These are phyloP conservation scores for Tulasnella sp. DNA, from an alignment of 768 basidiomycete species.

Conservation along the genomic window DNA sequence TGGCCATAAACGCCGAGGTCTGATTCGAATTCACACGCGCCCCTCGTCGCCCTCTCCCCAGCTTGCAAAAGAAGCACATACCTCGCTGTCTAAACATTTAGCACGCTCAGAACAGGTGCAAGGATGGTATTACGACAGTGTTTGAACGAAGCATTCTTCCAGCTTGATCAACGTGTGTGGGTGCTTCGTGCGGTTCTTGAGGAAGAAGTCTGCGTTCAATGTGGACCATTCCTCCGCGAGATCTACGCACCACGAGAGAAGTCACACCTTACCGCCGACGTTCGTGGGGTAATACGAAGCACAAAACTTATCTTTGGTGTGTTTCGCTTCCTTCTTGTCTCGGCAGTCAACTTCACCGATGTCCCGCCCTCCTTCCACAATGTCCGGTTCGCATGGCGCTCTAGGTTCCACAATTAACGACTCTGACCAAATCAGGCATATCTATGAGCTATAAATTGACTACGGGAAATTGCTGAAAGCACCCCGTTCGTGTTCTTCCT, in stretches of 20 bases:
- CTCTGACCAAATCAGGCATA: not conserved
- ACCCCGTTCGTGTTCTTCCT: not conserved
- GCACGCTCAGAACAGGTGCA: not conserved
- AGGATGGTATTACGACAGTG: not conserved
- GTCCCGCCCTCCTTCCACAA: not conserved
- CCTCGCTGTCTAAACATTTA: not conserved
- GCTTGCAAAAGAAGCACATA: not conserved
- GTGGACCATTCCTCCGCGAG: not conserved
- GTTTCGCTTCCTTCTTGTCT: not conserved
- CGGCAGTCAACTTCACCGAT: not conserved
- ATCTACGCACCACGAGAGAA: not conserved
- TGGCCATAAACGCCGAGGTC: not conserved
- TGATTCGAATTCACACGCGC: conserved; percentile 1
- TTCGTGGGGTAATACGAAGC: conserved; percentile 3
- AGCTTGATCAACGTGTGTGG: not conserved
- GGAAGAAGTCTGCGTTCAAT: not conserved
- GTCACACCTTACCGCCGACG: not conserved
- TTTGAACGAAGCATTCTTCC: not conserved
- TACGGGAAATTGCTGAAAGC: not conserved
- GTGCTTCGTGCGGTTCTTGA: not conserved
- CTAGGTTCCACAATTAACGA: not conserved
- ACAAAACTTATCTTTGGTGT: not conserved
- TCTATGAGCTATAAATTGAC: not conserved
- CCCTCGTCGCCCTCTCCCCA: not conserved
- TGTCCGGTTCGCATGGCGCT: not conserved